Conservation (phyloP, 345 rosid genomes). For the Sisymbrium altissimum region DNA sequence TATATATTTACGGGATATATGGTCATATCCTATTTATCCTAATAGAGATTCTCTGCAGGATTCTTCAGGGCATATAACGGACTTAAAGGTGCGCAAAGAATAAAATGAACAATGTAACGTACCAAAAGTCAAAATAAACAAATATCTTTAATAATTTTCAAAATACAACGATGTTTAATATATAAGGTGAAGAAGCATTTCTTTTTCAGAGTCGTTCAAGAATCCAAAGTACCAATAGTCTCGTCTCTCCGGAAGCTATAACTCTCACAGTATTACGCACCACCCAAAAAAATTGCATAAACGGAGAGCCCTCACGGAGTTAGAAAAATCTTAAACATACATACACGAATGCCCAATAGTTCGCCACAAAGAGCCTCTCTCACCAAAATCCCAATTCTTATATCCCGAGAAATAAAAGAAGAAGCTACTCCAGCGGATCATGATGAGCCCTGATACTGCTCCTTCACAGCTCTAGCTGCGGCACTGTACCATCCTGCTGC, state of each 20-base stretch:
- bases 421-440: neutral
- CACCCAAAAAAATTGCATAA: constrained; percentile 27
- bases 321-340: constrained; percentile 16
- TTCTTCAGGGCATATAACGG: neutral
- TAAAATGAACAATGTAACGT: neutral
- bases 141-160: neutral
- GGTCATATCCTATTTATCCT: neutral
- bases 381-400: constrained; percentile 18
- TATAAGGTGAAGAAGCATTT: neutral
- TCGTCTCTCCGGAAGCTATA: constrained; percentile 13
- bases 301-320: constrained; percentile 37
- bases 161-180: neutral
- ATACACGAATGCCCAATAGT: constrained; percentile 16
- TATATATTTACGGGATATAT: neutral
- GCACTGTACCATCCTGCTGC: constrained; percentile 92
- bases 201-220: neutral
- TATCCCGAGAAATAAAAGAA: neutral
- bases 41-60: neutral
- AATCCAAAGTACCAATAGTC: constrained; percentile 1
- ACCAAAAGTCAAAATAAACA: neutral
- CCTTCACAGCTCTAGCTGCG: constrained; percentile 78
- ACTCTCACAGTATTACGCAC: constrained; percentile 31
- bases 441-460: constrained; percentile 30
- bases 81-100: neutral
- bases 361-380: constrained; percentile 20